A percentile compares a stretch with the other conserved stretches of the same genome.
Evolutionary conservation across 1,284 basidiomycete genomes (phyloP).

Genomic region (Omphalotus olearius): DNA sequence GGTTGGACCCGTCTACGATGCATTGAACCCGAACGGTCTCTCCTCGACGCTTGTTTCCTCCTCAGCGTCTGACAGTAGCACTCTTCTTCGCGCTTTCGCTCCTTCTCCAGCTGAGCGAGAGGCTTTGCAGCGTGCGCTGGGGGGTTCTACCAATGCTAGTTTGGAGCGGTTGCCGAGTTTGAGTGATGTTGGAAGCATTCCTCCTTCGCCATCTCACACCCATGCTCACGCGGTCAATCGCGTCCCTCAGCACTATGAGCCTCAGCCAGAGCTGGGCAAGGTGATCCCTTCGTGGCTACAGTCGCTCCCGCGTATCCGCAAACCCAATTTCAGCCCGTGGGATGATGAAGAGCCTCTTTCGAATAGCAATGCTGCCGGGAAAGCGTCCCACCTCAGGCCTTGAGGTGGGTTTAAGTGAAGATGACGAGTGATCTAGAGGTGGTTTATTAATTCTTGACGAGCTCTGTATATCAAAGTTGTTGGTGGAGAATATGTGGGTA

Average conservation of each 20-base stretch:
- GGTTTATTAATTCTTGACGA: slow-evolving; percentile 2
- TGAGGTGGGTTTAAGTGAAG: slow-evolving; percentile 1
- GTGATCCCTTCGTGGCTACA: slow-evolving; percentile 53
- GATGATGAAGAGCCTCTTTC: slow-evolving; percentile 48
- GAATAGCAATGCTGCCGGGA: not conserved
- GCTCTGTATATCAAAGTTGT: slow-evolving; percentile 6
- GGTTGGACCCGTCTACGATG: slow-evolving; percentile 36
- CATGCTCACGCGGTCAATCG: slow-evolving; percentile 26
- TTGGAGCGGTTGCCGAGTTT: slow-evolving; percentile 71
- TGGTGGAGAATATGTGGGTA: not conserved
- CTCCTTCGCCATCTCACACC: slow-evolving; percentile 51
- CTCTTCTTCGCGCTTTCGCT: slow-evolving; percentile 72
- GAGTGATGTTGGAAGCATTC: slow-evolving; percentile 64
- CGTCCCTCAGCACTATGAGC: slow-evolving; percentile 18
- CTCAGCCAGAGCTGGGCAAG: slow-evolving; percentile 26
- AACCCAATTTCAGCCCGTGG: slow-evolving; percentile 64
- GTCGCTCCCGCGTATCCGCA: slow-evolving; percentile 46
- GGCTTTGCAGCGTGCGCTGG: slow-evolving; percentile 65
- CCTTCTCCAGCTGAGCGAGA: slow-evolving; percentile 80
- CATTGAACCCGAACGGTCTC: slow-evolving; percentile 53
- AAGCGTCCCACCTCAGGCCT: not conserved
- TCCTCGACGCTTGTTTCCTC: slow-evolving; percentile 34
- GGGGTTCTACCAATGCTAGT: slow-evolving; percentile 64
- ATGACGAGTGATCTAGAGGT: slow-evolving; percentile 7
- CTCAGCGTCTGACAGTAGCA: slow-evolving; percentile 36